Conservation (phyloP, 2,329 filamentous ascomycete species). For the Mycogone perniciosa region DNA sequence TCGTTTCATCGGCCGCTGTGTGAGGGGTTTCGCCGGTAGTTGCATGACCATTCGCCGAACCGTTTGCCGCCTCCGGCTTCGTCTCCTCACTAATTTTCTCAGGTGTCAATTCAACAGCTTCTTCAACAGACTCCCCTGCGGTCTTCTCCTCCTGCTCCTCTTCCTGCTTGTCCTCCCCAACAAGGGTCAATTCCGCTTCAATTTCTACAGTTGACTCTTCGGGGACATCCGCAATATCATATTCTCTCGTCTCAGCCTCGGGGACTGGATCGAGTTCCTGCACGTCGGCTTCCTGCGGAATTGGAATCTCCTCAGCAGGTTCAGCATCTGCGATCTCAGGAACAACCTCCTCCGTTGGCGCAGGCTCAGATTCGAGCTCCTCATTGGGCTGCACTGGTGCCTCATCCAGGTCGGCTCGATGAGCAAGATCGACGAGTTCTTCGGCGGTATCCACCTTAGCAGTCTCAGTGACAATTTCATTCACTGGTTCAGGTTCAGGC, state of each 20-base stretch:
- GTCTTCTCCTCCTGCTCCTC: not conserved
- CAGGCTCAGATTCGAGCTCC: slow-evolving; percentile 3
- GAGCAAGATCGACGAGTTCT: slow-evolving; percentile 8
- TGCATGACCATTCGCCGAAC: slow-evolving; percentile 1
- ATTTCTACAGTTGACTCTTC: slow-evolving; percentile 1
- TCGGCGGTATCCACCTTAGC: slow-evolving; percentile 11
- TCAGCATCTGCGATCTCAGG: not conserved
- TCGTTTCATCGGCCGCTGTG: not conserved
- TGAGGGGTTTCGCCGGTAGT: not conserved
- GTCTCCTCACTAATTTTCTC: slow-evolving; percentile 3
- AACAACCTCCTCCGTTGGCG: not conserved
- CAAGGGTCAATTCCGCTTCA: too few species aligned
- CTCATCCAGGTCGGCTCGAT: slow-evolving; percentile 9
- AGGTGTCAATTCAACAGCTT: not conserved
- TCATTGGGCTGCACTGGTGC: slow-evolving; percentile 1
- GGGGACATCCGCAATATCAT: not conserved
- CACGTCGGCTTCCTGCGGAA: slow-evolving; percentile 1
- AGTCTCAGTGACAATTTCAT: slow-evolving; percentile 12
- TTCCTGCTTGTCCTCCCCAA: too few species aligned
- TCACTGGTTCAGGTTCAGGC: slow-evolving; percentile 2
- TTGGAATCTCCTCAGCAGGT: not conserved
- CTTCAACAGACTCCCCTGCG: not conserved
- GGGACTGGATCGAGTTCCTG: not conserved
- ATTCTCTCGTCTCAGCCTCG: not conserved
- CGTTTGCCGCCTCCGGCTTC: slow-evolving; percentile 1